Conservation (phyloP, 139 green algal species). For the Diplosphaera chodatii region DNA sequence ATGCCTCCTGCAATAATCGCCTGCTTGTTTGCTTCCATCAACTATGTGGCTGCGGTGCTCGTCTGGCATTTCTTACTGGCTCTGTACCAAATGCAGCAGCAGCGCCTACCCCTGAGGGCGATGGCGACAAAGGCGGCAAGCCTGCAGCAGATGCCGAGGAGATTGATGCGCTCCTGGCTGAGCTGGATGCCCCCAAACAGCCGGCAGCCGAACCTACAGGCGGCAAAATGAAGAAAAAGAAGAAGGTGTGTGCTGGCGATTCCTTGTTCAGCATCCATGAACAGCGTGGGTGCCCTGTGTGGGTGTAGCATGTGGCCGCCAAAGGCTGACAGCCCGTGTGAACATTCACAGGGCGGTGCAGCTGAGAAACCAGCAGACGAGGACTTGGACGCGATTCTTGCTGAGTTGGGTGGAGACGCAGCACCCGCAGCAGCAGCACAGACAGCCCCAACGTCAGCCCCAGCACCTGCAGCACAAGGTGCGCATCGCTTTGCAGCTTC, state of each 20-base stretch:
- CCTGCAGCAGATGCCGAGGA: slow-evolving; percentile 23
- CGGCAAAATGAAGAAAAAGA: slow-evolving; percentile 81
- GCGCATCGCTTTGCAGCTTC: no score
- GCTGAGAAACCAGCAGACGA: slow-evolving; percentile 39
- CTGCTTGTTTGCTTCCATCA: no score
- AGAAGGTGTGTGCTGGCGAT: slow-evolving; percentile 38
- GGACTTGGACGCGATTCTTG: slow-evolving; percentile 60
- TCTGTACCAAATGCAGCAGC: slow-evolving; percentile 1
- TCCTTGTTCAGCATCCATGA: no score
- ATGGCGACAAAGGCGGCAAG: slow-evolving; percentile 6
- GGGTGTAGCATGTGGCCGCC: no score
- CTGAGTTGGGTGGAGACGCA: slow-evolving; percentile 47
- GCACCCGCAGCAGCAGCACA: not conserved
- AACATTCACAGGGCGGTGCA: not conserved
- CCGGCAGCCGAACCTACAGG: slow-evolving; percentile 44
- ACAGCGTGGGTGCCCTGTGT: no score
- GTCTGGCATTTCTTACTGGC: no score
- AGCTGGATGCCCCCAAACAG: slow-evolving; percentile 23
- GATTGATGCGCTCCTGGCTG: slow-evolving; percentile 12
- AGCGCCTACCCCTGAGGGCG: not conserved
- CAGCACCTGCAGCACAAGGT: no score
- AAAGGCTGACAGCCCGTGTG: no score
- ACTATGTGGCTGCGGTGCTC: no score
- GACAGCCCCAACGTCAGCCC: no score
- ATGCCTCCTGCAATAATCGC: no score